A percentile compares a stretch with the other conserved stretches of the same genome.
Conservation (phyloP, 331 rosid species). For the Rosa hybrid region DNA sequence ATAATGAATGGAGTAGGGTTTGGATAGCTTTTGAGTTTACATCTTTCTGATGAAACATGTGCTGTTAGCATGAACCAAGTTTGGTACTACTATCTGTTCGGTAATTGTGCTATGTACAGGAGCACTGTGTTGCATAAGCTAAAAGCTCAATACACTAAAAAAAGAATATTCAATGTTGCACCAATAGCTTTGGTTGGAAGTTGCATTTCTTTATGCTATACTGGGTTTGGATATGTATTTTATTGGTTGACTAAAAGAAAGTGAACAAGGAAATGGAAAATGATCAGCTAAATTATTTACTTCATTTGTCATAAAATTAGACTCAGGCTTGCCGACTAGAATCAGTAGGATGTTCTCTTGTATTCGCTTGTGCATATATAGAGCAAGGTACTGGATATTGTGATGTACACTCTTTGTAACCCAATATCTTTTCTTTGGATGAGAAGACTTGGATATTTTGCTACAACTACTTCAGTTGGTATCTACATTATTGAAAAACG, state of each 20-base stretch:
- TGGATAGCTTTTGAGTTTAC: slow-evolving; percentile 1
- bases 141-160: background rate
- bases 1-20: background rate
- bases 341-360: background rate
- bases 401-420: background rate
- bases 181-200: background rate
- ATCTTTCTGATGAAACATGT: background rate
- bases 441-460: background rate
- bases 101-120: too few species aligned
- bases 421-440: background rate
- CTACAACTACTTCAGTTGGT: background rate
- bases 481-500: background rate
- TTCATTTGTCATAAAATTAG: background rate
- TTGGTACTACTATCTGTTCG: background rate
- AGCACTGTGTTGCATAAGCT: background rate
- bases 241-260: background rate
- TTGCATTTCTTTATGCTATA: slow-evolving; percentile 1
- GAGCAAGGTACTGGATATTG: background rate
- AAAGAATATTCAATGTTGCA: background rate
- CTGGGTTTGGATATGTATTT: background rate
- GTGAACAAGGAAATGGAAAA: background rate
- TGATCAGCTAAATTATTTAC: background rate
- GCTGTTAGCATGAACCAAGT: background rate
- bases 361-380: background rate
- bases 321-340: background rate